These are phyloP conservation scores for Thermoascus crustaceus DNA, from an alignment of 2,329 filamentous ascomycete species.

Conservation along the genomic window DNA sequence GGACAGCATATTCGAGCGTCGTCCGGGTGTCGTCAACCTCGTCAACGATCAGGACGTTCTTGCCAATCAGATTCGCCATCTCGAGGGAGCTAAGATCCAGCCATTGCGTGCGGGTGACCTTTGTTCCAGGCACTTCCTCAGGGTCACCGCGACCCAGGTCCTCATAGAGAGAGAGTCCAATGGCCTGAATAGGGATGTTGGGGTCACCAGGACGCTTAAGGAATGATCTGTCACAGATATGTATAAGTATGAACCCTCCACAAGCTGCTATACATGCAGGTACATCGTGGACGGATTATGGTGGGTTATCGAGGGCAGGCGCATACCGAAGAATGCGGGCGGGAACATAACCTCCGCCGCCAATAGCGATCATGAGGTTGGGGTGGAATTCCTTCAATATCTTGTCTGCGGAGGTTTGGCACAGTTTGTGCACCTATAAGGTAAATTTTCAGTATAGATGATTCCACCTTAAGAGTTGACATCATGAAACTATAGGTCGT, in stretches of 20 bases:
- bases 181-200: conserved; percentile 99
- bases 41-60: conserved; percentile 86
- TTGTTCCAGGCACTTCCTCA: conserved; percentile 76
- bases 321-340: conserved; percentile 79
- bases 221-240: conserved; percentile 57
- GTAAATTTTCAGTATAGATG: conserved; percentile 5
- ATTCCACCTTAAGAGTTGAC: too few species aligned
- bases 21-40: conserved; percentile 95
- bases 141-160: conserved; percentile 56
- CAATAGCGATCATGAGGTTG: conserved; percentile 96
- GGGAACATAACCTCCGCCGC: conserved; percentile 93
- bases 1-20: conserved; percentile 87
- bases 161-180: conserved; percentile 96
- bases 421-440: conserved; percentile 86
- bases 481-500: too few species aligned
- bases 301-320: background rate
- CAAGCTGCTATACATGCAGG: background rate
- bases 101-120: conserved; percentile 98
- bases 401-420: conserved; percentile 70
- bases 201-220: conserved; percentile 77
- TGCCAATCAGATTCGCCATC: conserved; percentile 83
- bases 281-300: background rate
- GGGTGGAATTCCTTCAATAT: conserved; percentile 84
- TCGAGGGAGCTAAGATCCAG: conserved; percentile 79
- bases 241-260: conserved; percentile 5